Conservation (phyloP, 2,329 filamentous ascomycete genomes). For the Penicillium psychrosexuale region DNA sequence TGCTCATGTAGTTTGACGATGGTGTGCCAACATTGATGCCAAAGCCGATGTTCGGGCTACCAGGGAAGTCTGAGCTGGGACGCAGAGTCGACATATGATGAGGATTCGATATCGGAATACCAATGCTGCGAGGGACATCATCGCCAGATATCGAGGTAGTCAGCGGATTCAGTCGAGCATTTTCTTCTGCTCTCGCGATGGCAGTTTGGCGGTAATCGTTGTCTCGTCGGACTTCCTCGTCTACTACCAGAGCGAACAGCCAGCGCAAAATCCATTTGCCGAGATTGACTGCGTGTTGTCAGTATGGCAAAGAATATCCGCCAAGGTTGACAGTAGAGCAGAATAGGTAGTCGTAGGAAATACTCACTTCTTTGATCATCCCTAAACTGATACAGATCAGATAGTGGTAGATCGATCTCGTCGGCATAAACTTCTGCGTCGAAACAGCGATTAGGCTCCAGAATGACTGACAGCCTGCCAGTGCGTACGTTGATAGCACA, state of each 20-base stretch:
- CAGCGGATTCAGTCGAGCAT: conserved; percentile 53
- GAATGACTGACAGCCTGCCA: conserved; percentile 80
- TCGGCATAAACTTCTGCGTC: conserved; percentile 97
- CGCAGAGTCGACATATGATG: conserved; percentile 56
- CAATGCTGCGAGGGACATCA: conserved; percentile 26
- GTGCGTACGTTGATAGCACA: conserved; percentile 93
- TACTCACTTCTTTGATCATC: conserved; percentile 87
- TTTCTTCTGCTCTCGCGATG: conserved; percentile 60
- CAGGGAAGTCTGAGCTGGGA: conserved; percentile 58
- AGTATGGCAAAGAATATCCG: background rate
- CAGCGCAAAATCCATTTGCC: conserved; percentile 96
- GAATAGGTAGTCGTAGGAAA: background rate
- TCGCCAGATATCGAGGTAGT: conserved; percentile 62
- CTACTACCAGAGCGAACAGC: conserved; percentile 82
- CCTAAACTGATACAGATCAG: conserved; percentile 73
- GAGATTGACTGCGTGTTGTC: conserved; percentile 68
- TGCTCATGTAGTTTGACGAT: conserved; percentile 29
- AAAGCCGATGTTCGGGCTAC: conserved; percentile 66
- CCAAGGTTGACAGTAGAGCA: background rate
- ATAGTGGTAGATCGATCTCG: conserved; percentile 62
- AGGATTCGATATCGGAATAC: conserved; percentile 28
- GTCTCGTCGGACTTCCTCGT: conserved; percentile 85
- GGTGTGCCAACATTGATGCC: conserved; percentile 67
- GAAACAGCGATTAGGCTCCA: conserved; percentile 95
- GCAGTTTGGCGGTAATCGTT: conserved; percentile 67